These are phyloP conservation scores for Metschnikowia bowlesiae DNA, from an alignment of 805 yeast species.

Conservation along the genomic window DNA sequence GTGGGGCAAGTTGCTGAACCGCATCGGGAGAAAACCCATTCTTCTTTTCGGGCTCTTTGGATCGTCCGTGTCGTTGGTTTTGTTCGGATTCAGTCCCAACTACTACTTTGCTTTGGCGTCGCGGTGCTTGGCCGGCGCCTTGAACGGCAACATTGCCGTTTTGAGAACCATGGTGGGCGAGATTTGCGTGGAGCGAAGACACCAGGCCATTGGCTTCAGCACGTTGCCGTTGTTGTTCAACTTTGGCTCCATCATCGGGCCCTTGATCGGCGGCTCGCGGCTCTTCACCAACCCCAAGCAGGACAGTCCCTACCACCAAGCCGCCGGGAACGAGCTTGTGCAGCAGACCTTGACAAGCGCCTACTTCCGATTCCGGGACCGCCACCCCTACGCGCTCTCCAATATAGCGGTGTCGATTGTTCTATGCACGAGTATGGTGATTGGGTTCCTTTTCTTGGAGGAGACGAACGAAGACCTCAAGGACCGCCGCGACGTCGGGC, in stretches of 20 bases:
- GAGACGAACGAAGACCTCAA: constrained; percentile 46
- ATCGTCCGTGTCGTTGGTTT: constrained; percentile 42
- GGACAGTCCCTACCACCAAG: constrained; percentile 15
- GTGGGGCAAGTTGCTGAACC: constrained; percentile 58
- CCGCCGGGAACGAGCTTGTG: too few relatives aligned
- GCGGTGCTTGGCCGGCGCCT: constrained; percentile 49
- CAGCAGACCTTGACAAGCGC: neutral
- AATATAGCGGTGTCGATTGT: constrained; percentile 43
- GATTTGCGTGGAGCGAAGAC: constrained; percentile 49
- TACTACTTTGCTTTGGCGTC: constrained; percentile 51
- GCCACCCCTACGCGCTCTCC: constrained; percentile 50
- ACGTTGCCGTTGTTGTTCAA: constrained; percentile 60
- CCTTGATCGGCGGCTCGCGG: constrained; percentile 51
- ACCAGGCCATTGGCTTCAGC: constrained; percentile 61
- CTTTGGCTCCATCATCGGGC: constrained; percentile 58
- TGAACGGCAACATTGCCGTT: constrained; percentile 66
- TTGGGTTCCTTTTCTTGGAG: constrained; percentile 46
- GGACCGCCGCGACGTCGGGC: constrained; percentile 40
- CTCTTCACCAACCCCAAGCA: constrained; percentile 43
- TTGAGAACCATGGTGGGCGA: constrained; percentile 61
- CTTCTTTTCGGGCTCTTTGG: constrained; percentile 51
- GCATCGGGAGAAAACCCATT: constrained; percentile 53
- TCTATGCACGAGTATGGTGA: constrained; percentile 30
- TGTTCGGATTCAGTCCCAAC: constrained; percentile 52
- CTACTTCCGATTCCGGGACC: constrained; percentile 25